phyloP scores from a whole-genome alignment of 1,139 yeast genomes.

The Geotrichum phurueaensis region DNA sequence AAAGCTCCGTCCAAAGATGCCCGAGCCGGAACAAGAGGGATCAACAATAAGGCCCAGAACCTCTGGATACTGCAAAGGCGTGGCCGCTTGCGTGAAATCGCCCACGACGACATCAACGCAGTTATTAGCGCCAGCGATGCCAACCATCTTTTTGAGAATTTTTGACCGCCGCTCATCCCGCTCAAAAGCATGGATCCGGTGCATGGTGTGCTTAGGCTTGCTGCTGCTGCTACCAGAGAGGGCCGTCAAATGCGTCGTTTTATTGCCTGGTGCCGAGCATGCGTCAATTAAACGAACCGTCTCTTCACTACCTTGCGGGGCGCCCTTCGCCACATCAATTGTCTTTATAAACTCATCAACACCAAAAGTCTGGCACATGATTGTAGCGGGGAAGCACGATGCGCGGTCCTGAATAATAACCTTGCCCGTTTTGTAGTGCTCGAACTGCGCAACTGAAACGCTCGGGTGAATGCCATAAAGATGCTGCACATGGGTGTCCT shows the following conservation, averaged over 20 bases:
- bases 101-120: constrained; percentile 69
- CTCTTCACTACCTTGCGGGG: not conserved
- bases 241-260: constrained; percentile 88
- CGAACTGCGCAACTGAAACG: constrained; percentile 47
- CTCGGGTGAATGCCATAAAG: constrained; percentile 77
- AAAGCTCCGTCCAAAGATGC: constrained; percentile 83
- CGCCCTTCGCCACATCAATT: not conserved
- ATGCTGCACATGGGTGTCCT: constrained; percentile 65
- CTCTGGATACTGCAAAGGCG: constrained; percentile 48
- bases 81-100: constrained; percentile 72
- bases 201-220: not conserved
- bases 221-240: constrained; percentile 29
- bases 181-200: constrained; percentile 60
- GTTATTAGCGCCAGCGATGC: constrained; percentile 61
- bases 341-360: constrained; percentile 34
- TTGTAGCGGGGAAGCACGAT: constrained; percentile 91
- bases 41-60: constrained; percentile 85
- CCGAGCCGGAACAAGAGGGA: constrained; percentile 97
- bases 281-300: constrained; percentile 59
- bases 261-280: constrained; percentile 98
- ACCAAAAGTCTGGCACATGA: constrained; percentile 53
- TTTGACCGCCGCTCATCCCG: constrained; percentile 68
- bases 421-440: constrained; percentile 65
- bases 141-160: constrained; percentile 71
- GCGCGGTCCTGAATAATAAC: constrained; percentile 93